Percentiles rank a stretch among this genome's conserved stretches.
These are phyloP conservation scores for Coffea eugenioides DNA, from an alignment of 257 asterid genomes.

Conservation along the genomic window DNA sequence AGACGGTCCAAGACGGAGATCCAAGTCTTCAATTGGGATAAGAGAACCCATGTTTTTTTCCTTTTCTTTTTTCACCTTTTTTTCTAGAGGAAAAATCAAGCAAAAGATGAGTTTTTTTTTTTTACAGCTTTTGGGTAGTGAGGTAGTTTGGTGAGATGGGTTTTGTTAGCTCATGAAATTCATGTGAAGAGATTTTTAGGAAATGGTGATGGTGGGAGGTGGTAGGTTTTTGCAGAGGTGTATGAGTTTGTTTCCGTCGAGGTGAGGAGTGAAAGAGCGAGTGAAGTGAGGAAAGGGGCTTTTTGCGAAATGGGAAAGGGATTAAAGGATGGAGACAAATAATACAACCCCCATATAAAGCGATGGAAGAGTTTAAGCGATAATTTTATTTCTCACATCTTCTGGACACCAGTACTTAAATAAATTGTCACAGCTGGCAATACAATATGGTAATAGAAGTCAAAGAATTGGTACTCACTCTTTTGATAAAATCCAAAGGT, in stretches of 20 bases:
- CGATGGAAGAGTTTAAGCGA: not conserved
- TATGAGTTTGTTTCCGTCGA: not conserved
- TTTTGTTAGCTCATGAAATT: constrained; percentile 2
- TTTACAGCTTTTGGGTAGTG: not conserved
- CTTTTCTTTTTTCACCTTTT: no score
- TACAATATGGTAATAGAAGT: not conserved
- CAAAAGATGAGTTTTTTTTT: not conserved
- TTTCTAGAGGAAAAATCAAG: not conserved
- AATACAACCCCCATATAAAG: not conserved
- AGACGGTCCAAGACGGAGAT: constrained; percentile 34
- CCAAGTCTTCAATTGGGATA: constrained; percentile 39
- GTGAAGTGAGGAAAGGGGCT: not conserved
- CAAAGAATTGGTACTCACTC: constrained; percentile 44
- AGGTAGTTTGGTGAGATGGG: not conserved
- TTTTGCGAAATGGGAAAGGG: not conserved
- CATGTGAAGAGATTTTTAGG: not conserved
- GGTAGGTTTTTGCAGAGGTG: constrained; percentile 10
- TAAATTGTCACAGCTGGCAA: not conserved
- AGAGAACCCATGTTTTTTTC: constrained; percentile 26
- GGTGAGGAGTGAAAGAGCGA: not conserved
- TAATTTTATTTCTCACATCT: not conserved
- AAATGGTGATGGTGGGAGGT: constrained; percentile 1
- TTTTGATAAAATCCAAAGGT: constrained; percentile 77
- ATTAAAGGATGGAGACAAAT: not conserved
- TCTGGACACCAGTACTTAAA: no score